Conservation (phyloP, 441 rosid species). For the Gossypium trilobum region DNA sequence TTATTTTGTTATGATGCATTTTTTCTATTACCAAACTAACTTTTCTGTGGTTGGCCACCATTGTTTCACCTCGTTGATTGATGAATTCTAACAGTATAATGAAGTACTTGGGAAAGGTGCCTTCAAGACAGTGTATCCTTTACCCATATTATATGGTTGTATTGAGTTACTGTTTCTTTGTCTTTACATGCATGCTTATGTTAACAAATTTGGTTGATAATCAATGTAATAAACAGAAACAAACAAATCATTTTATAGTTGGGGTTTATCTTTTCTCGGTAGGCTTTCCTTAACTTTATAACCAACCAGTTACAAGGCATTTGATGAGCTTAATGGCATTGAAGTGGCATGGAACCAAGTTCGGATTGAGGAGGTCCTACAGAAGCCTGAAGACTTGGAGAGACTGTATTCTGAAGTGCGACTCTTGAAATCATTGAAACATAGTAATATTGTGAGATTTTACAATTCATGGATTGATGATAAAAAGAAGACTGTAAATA, state of each 20-base stretch:
- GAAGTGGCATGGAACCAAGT: constrained; percentile 80
- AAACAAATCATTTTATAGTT: not conserved
- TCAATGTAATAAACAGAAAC: not conserved
- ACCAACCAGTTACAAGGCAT: constrained; percentile 52
- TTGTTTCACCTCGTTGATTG: not conserved
- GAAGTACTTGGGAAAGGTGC: constrained; percentile 65
- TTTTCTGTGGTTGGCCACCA: not conserved
- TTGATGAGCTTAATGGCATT: constrained; percentile 66
- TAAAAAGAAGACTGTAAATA: constrained; percentile 62
- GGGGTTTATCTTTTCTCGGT: constrained; percentile 13
- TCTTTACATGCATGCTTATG: not conserved
- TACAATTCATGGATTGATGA: constrained; percentile 78
- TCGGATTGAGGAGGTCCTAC: constrained; percentile 60
- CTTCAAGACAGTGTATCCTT: constrained; percentile 73
- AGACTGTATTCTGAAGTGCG: constrained; percentile 69
- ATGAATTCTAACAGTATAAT: constrained; percentile 41
- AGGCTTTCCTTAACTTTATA: constrained; percentile 26
- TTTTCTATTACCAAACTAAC: not conserved
- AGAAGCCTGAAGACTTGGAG: constrained; percentile 56
- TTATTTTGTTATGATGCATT: constrained; percentile 7
- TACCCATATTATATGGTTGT: not conserved
- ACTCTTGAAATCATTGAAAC: constrained; percentile 60
- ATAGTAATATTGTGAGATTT: constrained; percentile 48
- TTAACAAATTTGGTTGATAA: not conserved
- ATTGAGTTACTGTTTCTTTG: not conserved